Evolutionary conservation across 768 basidiomycete species (phyloP).

Genomic region (Leccinum pellstonianum): DNA sequence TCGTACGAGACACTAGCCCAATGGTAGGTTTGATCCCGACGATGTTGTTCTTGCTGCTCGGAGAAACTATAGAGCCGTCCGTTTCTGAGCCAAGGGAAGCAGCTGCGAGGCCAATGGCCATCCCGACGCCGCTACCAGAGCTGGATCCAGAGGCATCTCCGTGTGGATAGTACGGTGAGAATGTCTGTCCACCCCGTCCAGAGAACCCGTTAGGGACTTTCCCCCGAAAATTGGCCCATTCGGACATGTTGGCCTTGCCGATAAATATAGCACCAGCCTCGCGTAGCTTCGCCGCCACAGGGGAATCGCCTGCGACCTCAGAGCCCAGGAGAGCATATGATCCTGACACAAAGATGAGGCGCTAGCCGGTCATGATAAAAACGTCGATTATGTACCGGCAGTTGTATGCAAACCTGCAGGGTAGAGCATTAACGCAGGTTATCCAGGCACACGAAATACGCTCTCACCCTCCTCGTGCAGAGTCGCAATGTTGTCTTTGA

Average conservation of each 20-base stretch:
- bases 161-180: conserved; percentile 41
- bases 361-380: background rate
- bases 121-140: conserved; percentile 42
- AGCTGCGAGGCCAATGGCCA: conserved; percentile 43
- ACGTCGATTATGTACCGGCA: conserved; percentile 25
- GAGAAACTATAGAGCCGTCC: conserved; percentile 48
- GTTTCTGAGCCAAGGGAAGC: conserved; percentile 48
- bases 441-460: background rate
- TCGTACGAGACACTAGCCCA: conserved; percentile 39
- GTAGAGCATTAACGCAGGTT: conserved; percentile 1
- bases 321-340: conserved; percentile 38
- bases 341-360: conserved; percentile 19
- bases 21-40: conserved; percentile 43
- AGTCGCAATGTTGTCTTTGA: conserved; percentile 49
- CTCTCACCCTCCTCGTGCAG: conserved; percentile 30
- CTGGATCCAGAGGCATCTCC: conserved; percentile 43
- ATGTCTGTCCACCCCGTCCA: conserved; percentile 45
- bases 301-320: conserved; percentile 35
- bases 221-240: conserved; percentile 45
- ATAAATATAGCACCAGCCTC: conserved; percentile 37
- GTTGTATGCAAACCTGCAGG: conserved; percentile 39
- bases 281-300: conserved; percentile 30
- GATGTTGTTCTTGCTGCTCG: conserved; percentile 41
- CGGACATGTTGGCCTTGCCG: conserved; percentile 45
- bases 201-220: conserved; percentile 43